phyloP scores from a whole-genome alignment of 148 eudicot genomes.

The Vaccinium corymbosum region DNA sequence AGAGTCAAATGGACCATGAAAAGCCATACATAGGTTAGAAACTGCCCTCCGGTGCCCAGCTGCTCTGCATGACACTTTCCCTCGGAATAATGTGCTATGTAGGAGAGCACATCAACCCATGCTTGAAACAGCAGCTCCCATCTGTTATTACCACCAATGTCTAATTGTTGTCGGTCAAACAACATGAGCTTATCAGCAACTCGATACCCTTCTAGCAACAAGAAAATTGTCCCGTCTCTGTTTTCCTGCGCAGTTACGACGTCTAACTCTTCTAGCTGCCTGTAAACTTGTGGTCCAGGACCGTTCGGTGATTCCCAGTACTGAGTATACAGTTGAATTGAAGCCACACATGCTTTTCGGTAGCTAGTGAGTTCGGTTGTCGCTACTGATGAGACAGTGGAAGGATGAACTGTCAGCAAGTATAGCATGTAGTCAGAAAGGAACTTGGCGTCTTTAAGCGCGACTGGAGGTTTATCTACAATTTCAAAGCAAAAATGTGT shows the following conservation, averaged over 20 bases:
- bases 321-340: background rate
- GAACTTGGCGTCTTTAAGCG: background rate
- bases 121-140: background rate
- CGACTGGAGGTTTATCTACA: background rate
- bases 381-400: background rate
- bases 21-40: slow-evolving; percentile 3
- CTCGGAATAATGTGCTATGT: background rate
- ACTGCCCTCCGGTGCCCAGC: slow-evolving; percentile 9
- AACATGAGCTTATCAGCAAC: background rate
- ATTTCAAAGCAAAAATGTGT: background rate
- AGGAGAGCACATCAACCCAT: slow-evolving; percentile 10
- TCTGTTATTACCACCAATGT: background rate
- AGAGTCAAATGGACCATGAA: background rate
- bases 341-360: background rate
- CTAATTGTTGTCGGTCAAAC: no score
- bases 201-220: background rate
- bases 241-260: background rate
- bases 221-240: background rate
- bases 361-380: background rate
- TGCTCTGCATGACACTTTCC: background rate
- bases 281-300: background rate
- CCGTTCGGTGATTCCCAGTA: background rate
- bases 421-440: background rate
- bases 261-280: background rate
- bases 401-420: background rate